A percentile compares a stretch with the other conserved stretches of the same genome.
Evolutionary conservation across 371 early-diverging fungal species (phyloP).

Genomic region (Lichtheimia hyalospora): DNA sequence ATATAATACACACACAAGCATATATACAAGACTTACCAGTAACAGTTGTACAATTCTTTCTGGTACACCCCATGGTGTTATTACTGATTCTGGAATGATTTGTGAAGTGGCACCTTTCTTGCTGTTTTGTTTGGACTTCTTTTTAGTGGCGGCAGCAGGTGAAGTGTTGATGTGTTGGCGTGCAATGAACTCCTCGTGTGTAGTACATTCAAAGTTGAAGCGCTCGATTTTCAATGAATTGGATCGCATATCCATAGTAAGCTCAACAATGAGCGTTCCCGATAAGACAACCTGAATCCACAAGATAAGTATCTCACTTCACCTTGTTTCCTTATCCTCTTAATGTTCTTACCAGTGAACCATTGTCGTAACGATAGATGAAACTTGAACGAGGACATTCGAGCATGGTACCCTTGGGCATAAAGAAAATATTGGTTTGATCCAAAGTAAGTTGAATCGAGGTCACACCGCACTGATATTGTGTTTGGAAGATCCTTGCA

Average conservation of each 20-base stretch:
- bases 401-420: constrained; percentile 33
- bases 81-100: constrained; percentile 32
- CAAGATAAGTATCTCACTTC: neutral
- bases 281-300: constrained; percentile 26
- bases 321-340: neutral
- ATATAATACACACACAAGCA: neutral
- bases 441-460: constrained; percentile 45
- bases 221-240: constrained; percentile 36
- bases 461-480: constrained; percentile 35
- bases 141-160: constrained; percentile 13
- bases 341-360: constrained; percentile 25
- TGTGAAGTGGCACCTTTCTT: constrained; percentile 15
- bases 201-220: constrained; percentile 32
- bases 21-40: neutral
- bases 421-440: constrained; percentile 42
- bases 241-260: constrained; percentile 18
- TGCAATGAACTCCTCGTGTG: constrained; percentile 35
- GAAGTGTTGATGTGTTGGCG: constrained; percentile 13
- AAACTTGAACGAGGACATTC: constrained; percentile 44
- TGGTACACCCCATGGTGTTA: constrained; percentile 43
- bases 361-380: constrained; percentile 34
- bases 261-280: constrained; percentile 31
- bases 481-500: constrained; percentile 39
- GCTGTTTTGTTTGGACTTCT: constrained; percentile 15
- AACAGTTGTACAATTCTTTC: constrained; percentile 10